Base-by-base conservation (phyloP, 441 rosid species). In the Pelargonium australe region DNA sequence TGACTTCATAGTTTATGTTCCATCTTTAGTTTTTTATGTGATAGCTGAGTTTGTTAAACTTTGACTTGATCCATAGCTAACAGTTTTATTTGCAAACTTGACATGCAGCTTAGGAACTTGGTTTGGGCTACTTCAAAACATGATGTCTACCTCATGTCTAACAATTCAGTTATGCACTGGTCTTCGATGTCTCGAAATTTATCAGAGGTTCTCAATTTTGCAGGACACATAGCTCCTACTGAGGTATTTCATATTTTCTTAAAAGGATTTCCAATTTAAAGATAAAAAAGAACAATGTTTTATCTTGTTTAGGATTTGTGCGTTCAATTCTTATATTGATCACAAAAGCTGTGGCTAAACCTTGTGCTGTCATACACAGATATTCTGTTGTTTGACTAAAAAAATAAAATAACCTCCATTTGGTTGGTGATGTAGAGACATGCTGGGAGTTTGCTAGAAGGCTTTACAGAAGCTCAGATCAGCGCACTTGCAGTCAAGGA, bases 101-200 rank as follows among this genome's bases (percentile, higher is more conserved):
- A 6, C 65, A 47, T 76, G 71, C 77, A 82, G 85, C 83, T 82
- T 23, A 70, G 85, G 68, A 82, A 77, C 69, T 73, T 82, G 73
- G 80, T 82, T 20, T 80, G 85, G 85, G 78, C 85, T 5, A 28
- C 31, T 28, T 28, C 31, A 28, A 28, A 28, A 28, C 31, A 28
- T 28, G 31, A 28, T 28, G 31, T 82, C n/a, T 87, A 86, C 67
- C 77, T 82, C 25, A 78, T 78, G 79, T 79, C 83, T 2, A 78
- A 78, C 51, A 78, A 78, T 68, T 82, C 84, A 10, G 78, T 82
- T 25, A 80, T 76, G 79, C 86, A 80, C 34, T 82, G 86, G 84
- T 82, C 84, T 34, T 72, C 86, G 11, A 63, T 82, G 10, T 72
- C 70, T 49, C 45, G 71, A 43, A 76, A 77, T 69, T 75, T 75